A percentile compares a stretch with the other conserved stretches of the same genome.
phyloP scores from a whole-genome alignment of 768 basidiomycete genomes.

The Chalciporus pseudorubinellus region DNA sequence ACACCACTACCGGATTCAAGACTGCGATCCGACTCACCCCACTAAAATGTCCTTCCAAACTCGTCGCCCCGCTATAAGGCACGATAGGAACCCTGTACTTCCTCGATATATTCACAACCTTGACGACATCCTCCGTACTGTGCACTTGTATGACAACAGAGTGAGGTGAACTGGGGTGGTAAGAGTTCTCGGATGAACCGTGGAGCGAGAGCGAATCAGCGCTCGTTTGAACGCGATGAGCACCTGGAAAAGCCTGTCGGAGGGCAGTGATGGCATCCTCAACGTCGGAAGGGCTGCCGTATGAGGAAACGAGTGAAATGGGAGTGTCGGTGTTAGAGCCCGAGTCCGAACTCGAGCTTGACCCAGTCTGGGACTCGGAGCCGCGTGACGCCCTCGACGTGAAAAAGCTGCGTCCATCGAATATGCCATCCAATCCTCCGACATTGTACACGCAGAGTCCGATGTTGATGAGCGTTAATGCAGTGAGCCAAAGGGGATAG shows the following conservation, averaged over 20 bases:
- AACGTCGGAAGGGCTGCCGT: constrained; percentile 49
- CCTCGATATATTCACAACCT: constrained; percentile 71
- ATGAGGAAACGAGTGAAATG: constrained; percentile 24
- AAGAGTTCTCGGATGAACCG: constrained; percentile 70
- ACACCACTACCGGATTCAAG: background rate
- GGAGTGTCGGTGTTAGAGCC: background rate
- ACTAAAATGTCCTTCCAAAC: constrained; percentile 83
- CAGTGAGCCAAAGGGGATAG: too few species aligned
- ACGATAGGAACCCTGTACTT: constrained; percentile 74
- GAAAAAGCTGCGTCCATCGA: too few species aligned
- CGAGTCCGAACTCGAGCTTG: background rate
- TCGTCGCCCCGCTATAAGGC: constrained; percentile 83
- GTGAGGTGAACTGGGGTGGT: constrained; percentile 58
- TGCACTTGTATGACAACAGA: constrained; percentile 55
- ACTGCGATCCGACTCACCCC: constrained; percentile 47
- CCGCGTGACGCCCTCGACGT: too few species aligned
- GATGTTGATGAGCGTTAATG: background rate
- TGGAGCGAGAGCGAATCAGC: constrained; percentile 48
- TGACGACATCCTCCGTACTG: constrained; percentile 80
- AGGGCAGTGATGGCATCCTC: constrained; percentile 54
- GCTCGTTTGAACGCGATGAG: constrained; percentile 50
- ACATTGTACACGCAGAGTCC: constrained; percentile 11
- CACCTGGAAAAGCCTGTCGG: constrained; percentile 41
- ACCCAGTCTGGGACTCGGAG: too few species aligned
- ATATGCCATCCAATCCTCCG: too few species aligned